phyloP scores from a whole-genome alignment of 2,329 filamentous ascomycete genomes.

The Onygenales sp. region DNA sequence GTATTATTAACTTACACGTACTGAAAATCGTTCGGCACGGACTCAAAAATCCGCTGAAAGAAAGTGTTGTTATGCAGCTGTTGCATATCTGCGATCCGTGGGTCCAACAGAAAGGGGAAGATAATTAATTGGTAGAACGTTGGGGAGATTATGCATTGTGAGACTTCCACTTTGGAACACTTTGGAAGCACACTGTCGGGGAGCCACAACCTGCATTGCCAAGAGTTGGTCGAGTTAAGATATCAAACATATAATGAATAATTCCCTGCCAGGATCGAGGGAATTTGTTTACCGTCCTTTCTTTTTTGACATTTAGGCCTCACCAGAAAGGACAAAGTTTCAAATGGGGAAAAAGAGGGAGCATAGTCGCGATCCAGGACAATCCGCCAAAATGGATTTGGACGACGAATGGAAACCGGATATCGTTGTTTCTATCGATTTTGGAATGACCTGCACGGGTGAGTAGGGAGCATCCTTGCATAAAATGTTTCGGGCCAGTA shows the following conservation, averaged over 20 bases:
- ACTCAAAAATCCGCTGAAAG: not conserved
- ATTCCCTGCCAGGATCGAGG: no score
- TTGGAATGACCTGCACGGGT: slow-evolving; percentile 8
- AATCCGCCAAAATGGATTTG: not conserved
- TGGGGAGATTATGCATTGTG: not conserved
- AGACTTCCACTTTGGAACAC: not conserved
- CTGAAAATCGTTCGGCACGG: not conserved
- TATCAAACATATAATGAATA: not conserved
- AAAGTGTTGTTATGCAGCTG: not conserved
- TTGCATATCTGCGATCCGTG: not conserved
- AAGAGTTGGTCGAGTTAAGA: not conserved
- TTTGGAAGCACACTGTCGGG: not conserved
- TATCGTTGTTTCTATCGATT: slow-evolving; percentile 5
- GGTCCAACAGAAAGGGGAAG: not conserved
- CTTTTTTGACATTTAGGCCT: not conserved
- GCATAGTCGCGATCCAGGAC: slow-evolving; percentile 1
- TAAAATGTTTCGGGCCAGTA: slow-evolving; percentile 16
- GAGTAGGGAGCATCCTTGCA: slow-evolving; percentile 6
- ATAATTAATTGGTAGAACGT: not conserved
- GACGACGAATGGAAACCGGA: slow-evolving; percentile 16
- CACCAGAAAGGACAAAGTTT: not conserved
- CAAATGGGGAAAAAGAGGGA: slow-evolving; percentile 14
- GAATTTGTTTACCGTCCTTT: not conserved
- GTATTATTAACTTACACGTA: not conserved
- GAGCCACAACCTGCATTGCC: not conserved